Percentiles rank a stretch among this genome's conserved stretches.
phyloP scores from a whole-genome alignment of 768 basidiomycete species.

The Phanerochaete sordida region DNA sequence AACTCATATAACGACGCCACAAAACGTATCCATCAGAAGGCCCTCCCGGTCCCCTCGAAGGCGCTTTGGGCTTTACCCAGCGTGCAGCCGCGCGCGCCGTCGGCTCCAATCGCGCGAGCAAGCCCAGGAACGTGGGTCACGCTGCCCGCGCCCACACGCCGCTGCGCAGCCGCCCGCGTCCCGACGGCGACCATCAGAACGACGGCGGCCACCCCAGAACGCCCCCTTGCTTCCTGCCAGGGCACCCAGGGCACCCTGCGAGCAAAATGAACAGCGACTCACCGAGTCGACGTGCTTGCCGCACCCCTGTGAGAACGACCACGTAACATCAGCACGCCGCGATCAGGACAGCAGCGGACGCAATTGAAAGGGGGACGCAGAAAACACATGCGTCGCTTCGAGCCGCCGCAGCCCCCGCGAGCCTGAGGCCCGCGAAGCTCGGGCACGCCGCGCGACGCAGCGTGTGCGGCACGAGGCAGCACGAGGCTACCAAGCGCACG shows the following conservation, averaged over 20 bases:
- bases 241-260: background rate
- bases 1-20: constrained; percentile 3
- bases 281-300: constrained; percentile 64
- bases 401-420: background rate
- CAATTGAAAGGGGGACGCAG: constrained; percentile 3
- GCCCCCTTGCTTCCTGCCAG: background rate
- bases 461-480: background rate
- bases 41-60: too few species aligned
- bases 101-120: background rate
- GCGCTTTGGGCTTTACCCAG: background rate
- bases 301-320: constrained; percentile 53
- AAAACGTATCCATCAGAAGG: constrained; percentile 7
- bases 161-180: background rate
- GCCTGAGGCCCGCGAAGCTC: background rate
- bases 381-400: background rate
- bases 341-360: background rate
- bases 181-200: constrained; percentile 2
- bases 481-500: background rate
- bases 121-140: constrained; percentile 6
- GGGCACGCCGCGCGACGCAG: background rate
- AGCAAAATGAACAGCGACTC: constrained; percentile 26
- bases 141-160: background rate
- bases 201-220: background rate
- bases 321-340: constrained; percentile 15
- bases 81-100: background rate